Evolutionary conservation across 345 rosid genomes (phyloP).

Genomic region (Passiflora organensis): DNA sequence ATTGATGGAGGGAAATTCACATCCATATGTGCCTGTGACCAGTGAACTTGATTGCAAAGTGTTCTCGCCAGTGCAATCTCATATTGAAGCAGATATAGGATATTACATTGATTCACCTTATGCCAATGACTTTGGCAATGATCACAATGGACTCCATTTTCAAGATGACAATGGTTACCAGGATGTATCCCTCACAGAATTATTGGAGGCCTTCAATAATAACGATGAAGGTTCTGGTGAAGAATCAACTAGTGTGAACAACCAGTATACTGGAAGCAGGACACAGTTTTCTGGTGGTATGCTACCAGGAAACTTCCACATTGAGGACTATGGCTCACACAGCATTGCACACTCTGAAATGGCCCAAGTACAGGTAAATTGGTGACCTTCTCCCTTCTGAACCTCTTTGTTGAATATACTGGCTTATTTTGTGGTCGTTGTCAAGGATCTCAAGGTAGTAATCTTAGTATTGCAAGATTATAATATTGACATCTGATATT

Average conservation of each 20-base stretch:
- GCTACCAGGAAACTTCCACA: conserved; percentile 24
- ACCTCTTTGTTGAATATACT: not conserved
- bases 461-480: not conserved
- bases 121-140: conserved; percentile 67
- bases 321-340: conserved; percentile 13
- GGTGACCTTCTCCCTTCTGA: not conserved
- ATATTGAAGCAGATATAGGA: conserved; percentile 29
- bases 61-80: conserved; percentile 40
- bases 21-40: conserved; percentile 20
- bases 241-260: conserved; percentile 35
- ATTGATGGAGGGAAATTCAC: conserved; percentile 16
- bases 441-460: not conserved
- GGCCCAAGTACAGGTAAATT: conserved; percentile 39
- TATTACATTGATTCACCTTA: conserved; percentile 47
- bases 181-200: conserved; percentile 42
- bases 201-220: conserved; percentile 44
- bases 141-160: conserved; percentile 34
- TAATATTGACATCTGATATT: too few species aligned
- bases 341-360: conserved; percentile 22
- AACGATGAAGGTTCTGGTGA: conserved; percentile 39
- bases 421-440: not conserved
- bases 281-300: conserved; percentile 22
- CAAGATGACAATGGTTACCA: conserved; percentile 55
- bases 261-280: conserved; percentile 22
- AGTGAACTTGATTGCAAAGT: conserved; percentile 38